Percentiles rank a stretch among this genome's conserved stretches.
phyloP scores from a whole-genome alignment of 495 filamentous ascomycete genomes.

The Cladorrhinum samala region DNA sequence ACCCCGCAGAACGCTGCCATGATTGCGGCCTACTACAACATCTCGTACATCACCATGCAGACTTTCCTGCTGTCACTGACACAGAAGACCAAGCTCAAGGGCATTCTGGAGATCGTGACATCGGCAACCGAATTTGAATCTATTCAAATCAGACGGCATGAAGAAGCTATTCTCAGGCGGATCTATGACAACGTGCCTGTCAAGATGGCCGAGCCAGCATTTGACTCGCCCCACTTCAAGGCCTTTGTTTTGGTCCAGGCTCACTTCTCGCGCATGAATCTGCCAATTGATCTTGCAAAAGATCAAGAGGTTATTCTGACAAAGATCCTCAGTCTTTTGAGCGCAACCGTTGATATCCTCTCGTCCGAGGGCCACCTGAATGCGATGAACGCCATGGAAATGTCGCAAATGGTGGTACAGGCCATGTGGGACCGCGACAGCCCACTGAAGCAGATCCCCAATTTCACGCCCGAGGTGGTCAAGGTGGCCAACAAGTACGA shows the following conservation, averaged over 20 bases:
- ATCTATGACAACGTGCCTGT: constrained; percentile 93
- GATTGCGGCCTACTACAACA: constrained; percentile 99
- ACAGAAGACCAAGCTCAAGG: constrained; percentile 85
- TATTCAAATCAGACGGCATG: constrained; percentile 90
- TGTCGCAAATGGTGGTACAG: constrained; percentile 99
- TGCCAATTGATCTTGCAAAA: constrained; percentile 94
- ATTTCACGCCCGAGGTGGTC: constrained; percentile 79
- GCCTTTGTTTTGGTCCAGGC: constrained; percentile 94
- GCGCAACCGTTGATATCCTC: constrained; percentile 89
- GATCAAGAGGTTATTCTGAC: constrained; percentile 86
- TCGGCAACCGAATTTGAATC: constrained; percentile 95
- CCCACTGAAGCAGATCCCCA: constrained; percentile 93
- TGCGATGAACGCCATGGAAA: constrained; percentile 97
- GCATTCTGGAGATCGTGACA: constrained; percentile 93
- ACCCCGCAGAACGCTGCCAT: constrained; percentile 89
- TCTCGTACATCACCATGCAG: constrained; percentile 99
- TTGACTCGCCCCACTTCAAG: constrained; percentile 96
- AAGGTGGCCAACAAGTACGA: constrained; percentile 72
- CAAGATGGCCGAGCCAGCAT: constrained; percentile 80
- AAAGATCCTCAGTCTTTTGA: constrained; percentile 81
- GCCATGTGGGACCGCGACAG: constrained; percentile 98
- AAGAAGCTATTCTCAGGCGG: constrained; percentile 78
- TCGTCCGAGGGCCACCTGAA: constrained; percentile 95
- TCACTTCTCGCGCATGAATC: constrained; percentile 94
- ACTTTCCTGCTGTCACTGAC: constrained; percentile 96